Percentiles rank a stretch among this genome's conserved stretches.
Conservation (phyloP, 140 eudicot species). For the Artemisia princeps region DNA sequence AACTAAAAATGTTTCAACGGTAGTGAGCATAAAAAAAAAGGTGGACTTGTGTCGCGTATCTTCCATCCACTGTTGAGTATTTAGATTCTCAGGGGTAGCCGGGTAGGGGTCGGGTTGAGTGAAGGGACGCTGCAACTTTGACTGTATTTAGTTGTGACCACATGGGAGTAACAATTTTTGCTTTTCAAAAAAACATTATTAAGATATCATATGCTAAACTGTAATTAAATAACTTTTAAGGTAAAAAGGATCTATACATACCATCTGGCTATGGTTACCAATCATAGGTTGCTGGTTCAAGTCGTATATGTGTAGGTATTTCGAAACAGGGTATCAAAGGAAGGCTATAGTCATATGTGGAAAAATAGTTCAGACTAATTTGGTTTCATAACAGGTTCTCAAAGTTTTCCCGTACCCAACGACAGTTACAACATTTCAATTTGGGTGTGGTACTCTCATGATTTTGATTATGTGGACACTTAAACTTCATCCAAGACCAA, state of each 20-base stretch:
- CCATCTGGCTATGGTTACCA: too few relatives aligned
- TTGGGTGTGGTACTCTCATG: conserved; percentile 69
- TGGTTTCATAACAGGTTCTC: conserved; percentile 44
- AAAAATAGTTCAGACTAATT: not conserved
- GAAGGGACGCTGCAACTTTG: too few relatives aligned
- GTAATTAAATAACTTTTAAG: not conserved
- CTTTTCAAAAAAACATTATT: not conserved
- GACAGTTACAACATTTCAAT: conserved; percentile 73
- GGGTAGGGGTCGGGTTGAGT: too few relatives aligned
- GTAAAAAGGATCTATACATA: not conserved
- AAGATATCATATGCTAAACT: not conserved
- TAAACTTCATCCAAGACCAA: conserved; percentile 66
- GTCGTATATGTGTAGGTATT: too few relatives aligned
- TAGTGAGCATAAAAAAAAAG: too few relatives aligned
- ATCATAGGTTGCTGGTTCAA: too few relatives aligned
- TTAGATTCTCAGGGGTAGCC: too few relatives aligned
- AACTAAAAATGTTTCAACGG: too few relatives aligned
- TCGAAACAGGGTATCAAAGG: not conserved
- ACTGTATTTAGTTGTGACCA: too few relatives aligned
- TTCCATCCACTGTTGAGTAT: too few relatives aligned
- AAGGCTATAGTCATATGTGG: not conserved
- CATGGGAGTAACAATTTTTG: not conserved
- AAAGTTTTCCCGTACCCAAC: conserved; percentile 78
- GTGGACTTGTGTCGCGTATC: too few relatives aligned
- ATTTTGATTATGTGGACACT: conserved; percentile 60